phyloP scores from a whole-genome alignment of 75 land plant species.

The Ceratopteris richardii region DNA sequence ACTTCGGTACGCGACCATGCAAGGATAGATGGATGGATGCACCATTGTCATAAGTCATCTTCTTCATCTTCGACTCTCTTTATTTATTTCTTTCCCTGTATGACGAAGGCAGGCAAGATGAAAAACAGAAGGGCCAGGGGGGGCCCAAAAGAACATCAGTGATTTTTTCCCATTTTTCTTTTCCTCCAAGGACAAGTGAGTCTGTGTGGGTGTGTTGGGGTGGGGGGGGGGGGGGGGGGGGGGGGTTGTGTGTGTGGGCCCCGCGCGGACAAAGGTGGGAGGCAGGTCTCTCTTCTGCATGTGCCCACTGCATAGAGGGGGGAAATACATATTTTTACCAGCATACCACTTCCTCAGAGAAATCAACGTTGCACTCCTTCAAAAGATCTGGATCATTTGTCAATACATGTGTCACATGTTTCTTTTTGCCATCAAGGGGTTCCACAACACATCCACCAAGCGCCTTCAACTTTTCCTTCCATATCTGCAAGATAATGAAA shows the following conservation, averaged over 20 bases:
- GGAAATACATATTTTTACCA: too few relatives aligned
- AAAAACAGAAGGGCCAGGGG: too few relatives aligned
- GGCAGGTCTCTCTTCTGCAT: too few relatives aligned
- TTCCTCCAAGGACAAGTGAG: background rate
- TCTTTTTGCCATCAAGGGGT: background rate
- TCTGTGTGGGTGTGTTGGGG: background rate
- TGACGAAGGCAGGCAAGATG: too few relatives aligned
- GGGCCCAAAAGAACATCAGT: too few relatives aligned
- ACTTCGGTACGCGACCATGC: too few relatives aligned
- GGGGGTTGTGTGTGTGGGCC: too few relatives aligned
- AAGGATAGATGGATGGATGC: background rate
- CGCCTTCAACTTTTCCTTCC: background rate
- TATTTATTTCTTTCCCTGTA: background rate
- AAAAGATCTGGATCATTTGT: background rate
- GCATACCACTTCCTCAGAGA: too few relatives aligned
- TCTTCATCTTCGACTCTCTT: background rate
- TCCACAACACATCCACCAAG: constrained; percentile 9
- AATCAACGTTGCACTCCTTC: background rate
- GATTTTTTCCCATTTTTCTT: too few relatives aligned
- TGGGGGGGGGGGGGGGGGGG: too few relatives aligned
- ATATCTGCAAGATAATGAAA: background rate
- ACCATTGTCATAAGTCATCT: background rate
- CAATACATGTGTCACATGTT: background rate
- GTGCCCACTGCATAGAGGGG: too few relatives aligned
- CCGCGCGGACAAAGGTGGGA: too few relatives aligned